phyloP scores from a whole-genome alignment of 2,329 filamentous ascomycete genomes.

The Monosporascus sp. region DNA sequence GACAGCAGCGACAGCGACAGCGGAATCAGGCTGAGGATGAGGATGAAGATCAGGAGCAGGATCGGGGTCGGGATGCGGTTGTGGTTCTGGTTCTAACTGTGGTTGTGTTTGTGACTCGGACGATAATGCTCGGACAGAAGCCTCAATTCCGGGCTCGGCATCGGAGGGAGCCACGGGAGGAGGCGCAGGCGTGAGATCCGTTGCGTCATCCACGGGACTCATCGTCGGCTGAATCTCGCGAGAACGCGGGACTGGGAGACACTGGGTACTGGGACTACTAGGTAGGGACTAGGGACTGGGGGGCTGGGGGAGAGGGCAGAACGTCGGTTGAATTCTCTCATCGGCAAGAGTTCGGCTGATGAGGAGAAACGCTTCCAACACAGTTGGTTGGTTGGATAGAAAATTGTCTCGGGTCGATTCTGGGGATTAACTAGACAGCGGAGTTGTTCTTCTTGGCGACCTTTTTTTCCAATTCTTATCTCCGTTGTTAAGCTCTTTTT shows the following conservation, averaged over 20 bases:
- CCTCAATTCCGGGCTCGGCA: no score
- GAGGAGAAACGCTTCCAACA: no score
- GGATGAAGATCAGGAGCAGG: not conserved
- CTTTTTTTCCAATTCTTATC: no score
- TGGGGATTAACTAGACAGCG: no score
- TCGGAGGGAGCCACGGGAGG: not conserved
- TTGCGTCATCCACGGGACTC: not conserved
- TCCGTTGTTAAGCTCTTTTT: no score
- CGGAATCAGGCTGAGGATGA: not conserved
- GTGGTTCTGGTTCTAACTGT: not conserved
- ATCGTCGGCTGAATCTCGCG: not conserved
- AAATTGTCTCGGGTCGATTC: no score
- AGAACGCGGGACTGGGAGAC: not conserved
- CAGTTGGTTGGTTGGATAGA: no score
- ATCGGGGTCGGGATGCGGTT: not conserved
- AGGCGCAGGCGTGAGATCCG: not conserved
- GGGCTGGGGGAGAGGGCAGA: not conserved
- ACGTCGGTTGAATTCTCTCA: not conserved
- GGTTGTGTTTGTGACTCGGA: not conserved
- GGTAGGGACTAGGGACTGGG: not conserved
- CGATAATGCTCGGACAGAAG: not conserved
- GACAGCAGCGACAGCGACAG: not conserved
- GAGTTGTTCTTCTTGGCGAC: no score
- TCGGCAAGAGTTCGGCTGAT: no score
- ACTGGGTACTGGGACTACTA: not conserved